Conservation (phyloP, 441 rosid species). For the Oxalis stricta region DNA sequence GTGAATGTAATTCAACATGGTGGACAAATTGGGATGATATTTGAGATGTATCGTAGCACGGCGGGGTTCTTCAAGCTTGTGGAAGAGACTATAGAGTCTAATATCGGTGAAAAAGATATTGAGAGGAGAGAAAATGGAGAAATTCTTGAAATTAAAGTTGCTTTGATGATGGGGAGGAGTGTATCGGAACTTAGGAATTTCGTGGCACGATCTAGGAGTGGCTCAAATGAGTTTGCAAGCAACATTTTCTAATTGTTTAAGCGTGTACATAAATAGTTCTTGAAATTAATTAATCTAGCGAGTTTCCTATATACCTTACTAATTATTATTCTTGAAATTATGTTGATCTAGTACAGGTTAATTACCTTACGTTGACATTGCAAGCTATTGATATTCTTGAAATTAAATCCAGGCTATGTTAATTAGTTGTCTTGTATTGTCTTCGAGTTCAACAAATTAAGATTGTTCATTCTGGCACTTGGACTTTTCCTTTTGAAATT, state of each 20-base stretch:
- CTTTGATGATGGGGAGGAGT: conserved; percentile 26
- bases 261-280: too few species aligned
- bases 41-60: conserved; percentile 64
- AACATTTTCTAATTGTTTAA: conserved; percentile 16
- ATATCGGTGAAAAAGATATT: conserved; percentile 18
- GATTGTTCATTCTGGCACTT: too few species aligned
- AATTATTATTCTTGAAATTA: too few species aligned
- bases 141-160: conserved; percentile 30
- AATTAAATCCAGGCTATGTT: too few species aligned
- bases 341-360: too few species aligned
- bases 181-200: conserved; percentile 20
- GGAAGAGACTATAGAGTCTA: conserved; percentile 39
- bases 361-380: too few species aligned
- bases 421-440: too few species aligned
- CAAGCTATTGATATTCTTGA: too few species aligned
- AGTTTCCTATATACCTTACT: too few species aligned
- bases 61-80: conserved; percentile 43
- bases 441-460: too few species aligned
- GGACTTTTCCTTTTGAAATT: too few species aligned
- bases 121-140: conserved; percentile 45
- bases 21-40: conserved; percentile 70
- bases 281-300: too few species aligned
- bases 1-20: conserved; percentile 62
- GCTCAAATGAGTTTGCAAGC: conserved; percentile 25
- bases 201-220: conserved; percentile 5